A percentile compares a stretch with the other conserved stretches of the same genome.
These are phyloP conservation scores for Eutrema japonicum DNA, from an alignment of 345 rosid genomes.

Conservation along the genomic window DNA sequence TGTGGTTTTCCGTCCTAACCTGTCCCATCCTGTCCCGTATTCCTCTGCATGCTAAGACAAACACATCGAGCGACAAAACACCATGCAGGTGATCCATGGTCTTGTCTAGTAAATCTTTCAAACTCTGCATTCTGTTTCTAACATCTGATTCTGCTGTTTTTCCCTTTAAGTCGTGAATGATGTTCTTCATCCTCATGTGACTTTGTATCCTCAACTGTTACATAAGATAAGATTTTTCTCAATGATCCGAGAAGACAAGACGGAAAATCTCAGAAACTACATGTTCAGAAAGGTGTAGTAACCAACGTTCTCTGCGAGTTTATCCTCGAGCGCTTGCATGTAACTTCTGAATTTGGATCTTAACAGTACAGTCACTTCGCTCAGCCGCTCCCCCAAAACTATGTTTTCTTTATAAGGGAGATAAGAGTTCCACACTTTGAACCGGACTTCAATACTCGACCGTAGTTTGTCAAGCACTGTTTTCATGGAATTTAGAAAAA, in stretches of 20 bases:
- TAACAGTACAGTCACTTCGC: conserved; percentile 77
- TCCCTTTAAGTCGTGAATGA: conserved; percentile 74
- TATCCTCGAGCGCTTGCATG: conserved; percentile 77
- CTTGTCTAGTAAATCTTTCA: conserved; percentile 64
- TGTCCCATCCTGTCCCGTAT: conserved; percentile 90
- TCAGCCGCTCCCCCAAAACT: conserved; percentile 69
- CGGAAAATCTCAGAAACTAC: conserved; percentile 9
- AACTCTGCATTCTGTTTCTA: conserved; percentile 68
- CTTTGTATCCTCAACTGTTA: conserved; percentile 65
- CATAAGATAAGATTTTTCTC: neutral
- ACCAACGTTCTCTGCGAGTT: conserved; percentile 80
- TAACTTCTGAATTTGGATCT: conserved; percentile 70
- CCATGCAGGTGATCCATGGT: conserved; percentile 65
- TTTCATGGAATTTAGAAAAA: conserved; percentile 82
- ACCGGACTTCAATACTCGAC: conserved; percentile 60
- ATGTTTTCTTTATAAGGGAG: conserved; percentile 56
- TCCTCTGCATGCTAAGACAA: conserved; percentile 66
- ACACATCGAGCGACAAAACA: conserved; percentile 62
- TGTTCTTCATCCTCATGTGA: conserved; percentile 71
- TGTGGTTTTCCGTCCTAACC: conserved; percentile 44
- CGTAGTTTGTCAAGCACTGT: conserved; percentile 68
- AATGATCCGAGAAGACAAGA: conserved; percentile 2
- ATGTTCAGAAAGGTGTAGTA: conserved; percentile 29
- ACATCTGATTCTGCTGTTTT: conserved; percentile 66
- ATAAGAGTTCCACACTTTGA: conserved; percentile 74